Percentiles rank a stretch among this genome's conserved stretches.
phyloP scores from a whole-genome alignment of 768 basidiomycete genomes.

The Kwoniella dendrophila region DNA sequence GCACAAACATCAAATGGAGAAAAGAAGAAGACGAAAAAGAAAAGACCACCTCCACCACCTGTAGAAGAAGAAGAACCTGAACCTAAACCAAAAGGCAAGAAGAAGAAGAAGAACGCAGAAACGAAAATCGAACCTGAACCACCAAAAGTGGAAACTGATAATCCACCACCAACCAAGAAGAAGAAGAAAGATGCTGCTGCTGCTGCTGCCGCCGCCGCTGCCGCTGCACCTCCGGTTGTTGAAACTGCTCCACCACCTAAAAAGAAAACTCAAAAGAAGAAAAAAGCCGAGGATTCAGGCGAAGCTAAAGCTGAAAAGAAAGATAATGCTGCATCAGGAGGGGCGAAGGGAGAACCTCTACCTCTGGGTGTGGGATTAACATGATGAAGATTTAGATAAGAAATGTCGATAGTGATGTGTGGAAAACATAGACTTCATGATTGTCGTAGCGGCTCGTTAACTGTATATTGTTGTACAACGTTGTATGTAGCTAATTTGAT shows the following conservation, averaged over 20 bases:
- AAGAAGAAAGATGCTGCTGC: conserved; percentile 21
- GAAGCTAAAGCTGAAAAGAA: conserved; percentile 12
- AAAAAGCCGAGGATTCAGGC: neutral
- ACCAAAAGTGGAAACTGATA: conserved; percentile 8
- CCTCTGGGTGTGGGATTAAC: no score
- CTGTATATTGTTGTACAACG: conserved; percentile 23
- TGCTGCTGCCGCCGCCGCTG: neutral
- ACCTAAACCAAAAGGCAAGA: conserved; percentile 40
- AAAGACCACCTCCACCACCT: conserved; percentile 19
- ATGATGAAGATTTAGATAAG: neutral
- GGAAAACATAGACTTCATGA: neutral
- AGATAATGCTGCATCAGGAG: conserved; percentile 2
- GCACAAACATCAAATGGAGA: conserved; percentile 9
- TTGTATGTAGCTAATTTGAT: conserved; percentile 12
- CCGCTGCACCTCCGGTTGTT: neutral
- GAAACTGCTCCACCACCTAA: conserved; percentile 1
- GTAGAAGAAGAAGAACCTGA: conserved; percentile 26
- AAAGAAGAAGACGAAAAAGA: conserved; percentile 42
- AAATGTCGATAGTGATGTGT: no score
- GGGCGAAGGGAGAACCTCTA: neutral
- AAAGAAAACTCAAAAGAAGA: conserved; percentile 24
- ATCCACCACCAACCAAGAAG: conserved; percentile 21
- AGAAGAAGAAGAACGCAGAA: conserved; percentile 29
- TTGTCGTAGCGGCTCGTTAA: conserved; percentile 4
- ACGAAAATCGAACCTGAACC: neutral